A percentile compares a stretch with the other conserved stretches of the same genome.
Conservation (phyloP, 2,329 filamentous ascomycete genomes). For the Emmonsiellopsis sp. region DNA sequence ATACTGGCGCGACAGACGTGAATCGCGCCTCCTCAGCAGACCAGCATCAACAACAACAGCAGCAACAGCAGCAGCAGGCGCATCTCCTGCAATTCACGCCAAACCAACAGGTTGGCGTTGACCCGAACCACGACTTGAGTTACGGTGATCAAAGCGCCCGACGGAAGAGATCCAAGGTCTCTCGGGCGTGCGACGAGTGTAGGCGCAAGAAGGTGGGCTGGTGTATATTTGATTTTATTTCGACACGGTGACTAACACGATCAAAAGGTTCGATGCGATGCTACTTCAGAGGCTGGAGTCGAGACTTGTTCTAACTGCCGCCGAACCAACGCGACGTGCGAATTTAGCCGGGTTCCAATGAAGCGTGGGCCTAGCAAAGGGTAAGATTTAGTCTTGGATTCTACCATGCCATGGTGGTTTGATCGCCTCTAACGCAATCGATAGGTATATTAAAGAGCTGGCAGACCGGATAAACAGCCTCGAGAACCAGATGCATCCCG, state of each 20-base stretch:
- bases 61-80: conserved; percentile 18
- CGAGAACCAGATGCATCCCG: conserved; percentile 60
- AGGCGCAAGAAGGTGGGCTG: conserved; percentile 62
- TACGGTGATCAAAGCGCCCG: conserved; percentile 56
- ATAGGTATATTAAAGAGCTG: conserved; percentile 81
- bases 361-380: conserved; percentile 87
- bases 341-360: conserved; percentile 80
- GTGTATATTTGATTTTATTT: conserved; percentile 9
- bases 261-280: conserved; percentile 68
- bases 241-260: conserved; percentile 14
- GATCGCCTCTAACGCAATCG: no score
- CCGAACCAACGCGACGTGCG: conserved; percentile 64
- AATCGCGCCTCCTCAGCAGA: conserved; percentile 29
- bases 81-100: conserved; percentile 35
- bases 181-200: conserved; percentile 81
- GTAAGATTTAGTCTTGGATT: conserved; percentile 29
- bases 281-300: conserved; percentile 62
- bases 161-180: conserved; percentile 75
- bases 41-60: conserved; percentile 13
- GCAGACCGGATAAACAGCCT: conserved; percentile 76
- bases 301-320: conserved; percentile 74
- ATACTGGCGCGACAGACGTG: conserved; percentile 26
- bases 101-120: conserved; percentile 36
- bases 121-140: conserved; percentile 39
- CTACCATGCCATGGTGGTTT: no score